Evolutionary conservation across 1,284 basidiomycete genomes (phyloP).

Genomic region (Kalmanozyma brasiliensis): DNA sequence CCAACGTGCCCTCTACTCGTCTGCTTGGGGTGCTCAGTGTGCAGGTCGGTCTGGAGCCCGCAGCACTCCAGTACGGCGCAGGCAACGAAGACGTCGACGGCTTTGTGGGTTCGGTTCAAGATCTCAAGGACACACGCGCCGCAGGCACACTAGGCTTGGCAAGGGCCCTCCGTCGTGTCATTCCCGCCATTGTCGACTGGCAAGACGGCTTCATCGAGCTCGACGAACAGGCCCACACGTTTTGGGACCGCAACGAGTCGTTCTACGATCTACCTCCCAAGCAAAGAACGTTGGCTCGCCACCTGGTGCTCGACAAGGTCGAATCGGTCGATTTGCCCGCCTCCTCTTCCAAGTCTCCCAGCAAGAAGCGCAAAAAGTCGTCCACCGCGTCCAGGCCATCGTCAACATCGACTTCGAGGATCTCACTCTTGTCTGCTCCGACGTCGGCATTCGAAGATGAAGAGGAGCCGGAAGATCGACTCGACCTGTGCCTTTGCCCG

Average conservation of each 20-base stretch:
- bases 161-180: constrained; percentile 20
- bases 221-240: constrained; percentile 19
- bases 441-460: neutral
- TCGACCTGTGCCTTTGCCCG: constrained; percentile 3
- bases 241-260: constrained; percentile 44
- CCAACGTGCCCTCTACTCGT: constrained; percentile 21
- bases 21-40: constrained; percentile 30
- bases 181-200: constrained; percentile 44
- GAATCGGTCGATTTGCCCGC: constrained; percentile 27
- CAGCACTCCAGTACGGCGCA: constrained; percentile 35
- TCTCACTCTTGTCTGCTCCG: constrained; percentile 1
- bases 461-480: neutral
- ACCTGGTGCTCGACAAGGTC: constrained; percentile 30
- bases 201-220: constrained; percentile 34
- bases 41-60: constrained; percentile 43
- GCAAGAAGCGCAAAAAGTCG: constrained; percentile 33
- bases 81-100: constrained; percentile 30
- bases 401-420: neutral
- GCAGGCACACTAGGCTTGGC: constrained; percentile 28
- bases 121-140: constrained; percentile 28
- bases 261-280: constrained; percentile 40
- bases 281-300: constrained; percentile 31
- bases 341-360: constrained; percentile 10
- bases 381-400: constrained; percentile 6
- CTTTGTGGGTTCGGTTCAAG: constrained; percentile 29